phyloP scores from a whole-genome alignment of 2,329 filamentous ascomycete species.

The Penicillium sp. region DNA sequence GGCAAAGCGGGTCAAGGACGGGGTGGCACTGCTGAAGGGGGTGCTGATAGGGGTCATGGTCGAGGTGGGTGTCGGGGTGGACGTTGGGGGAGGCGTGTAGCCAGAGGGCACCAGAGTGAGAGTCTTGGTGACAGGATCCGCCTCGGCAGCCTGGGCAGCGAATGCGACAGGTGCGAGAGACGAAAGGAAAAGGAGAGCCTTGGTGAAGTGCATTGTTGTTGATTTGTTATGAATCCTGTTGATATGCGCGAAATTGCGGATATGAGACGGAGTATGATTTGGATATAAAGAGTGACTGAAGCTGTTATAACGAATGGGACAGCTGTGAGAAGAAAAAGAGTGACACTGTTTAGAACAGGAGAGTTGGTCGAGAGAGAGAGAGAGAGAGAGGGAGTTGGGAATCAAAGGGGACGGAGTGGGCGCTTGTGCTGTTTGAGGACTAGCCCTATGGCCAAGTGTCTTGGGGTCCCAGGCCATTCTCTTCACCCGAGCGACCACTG shows the following conservation, averaged over 20 bases:
- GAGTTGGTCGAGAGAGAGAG: background rate
- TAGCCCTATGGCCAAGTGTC: background rate
- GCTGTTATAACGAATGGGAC: conserved; percentile 32
- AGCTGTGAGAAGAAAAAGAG: conserved; percentile 30
- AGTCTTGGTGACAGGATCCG: conserved; percentile 24
- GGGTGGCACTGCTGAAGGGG: conserved; percentile 13
- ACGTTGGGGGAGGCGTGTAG: conserved; percentile 19
- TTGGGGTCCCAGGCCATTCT: background rate
- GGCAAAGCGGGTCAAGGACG: conserved; percentile 9
- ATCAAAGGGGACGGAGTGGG: no score
- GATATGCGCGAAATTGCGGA: background rate
- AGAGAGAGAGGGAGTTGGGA: background rate
- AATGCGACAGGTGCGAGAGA: conserved; percentile 30
- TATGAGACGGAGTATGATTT: background rate
- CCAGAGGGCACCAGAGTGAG: conserved; percentile 27
- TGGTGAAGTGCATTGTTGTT: conserved; percentile 35
- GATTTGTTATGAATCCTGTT: conserved; percentile 10
- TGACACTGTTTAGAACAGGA: conserved; percentile 23
- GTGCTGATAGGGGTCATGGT: conserved; percentile 13
- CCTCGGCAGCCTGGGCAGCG: conserved; percentile 24
- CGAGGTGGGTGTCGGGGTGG: conserved; percentile 22
- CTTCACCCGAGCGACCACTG: background rate
- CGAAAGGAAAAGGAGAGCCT: conserved; percentile 31
- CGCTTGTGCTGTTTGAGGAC: background rate
- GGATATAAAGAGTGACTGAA: conserved; percentile 32